Conservation (phyloP, 306 rosid species). For the Pterocarpus santalinus region DNA sequence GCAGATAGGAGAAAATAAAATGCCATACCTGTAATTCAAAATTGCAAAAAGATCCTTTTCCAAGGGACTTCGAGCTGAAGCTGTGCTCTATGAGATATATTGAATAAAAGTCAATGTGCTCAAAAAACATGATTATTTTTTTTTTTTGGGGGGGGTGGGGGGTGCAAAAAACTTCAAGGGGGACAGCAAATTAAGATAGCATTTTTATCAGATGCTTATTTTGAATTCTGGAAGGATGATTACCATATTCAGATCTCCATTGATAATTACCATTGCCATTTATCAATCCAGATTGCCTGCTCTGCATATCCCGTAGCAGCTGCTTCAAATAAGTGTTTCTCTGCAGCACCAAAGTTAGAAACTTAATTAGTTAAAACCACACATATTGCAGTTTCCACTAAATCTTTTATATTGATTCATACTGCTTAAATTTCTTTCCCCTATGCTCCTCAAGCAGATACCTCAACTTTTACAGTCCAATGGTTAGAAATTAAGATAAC, state of each 20-base stretch:
- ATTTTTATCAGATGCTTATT: neutral
- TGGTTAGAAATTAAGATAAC: constrained; percentile 21
- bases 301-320: constrained; percentile 58
- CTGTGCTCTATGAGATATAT: constrained; percentile 54
- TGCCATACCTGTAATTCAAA: constrained; percentile 71
- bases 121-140: constrained; percentile 4
- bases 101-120: constrained; percentile 11
- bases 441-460: constrained; percentile 17
- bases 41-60: constrained; percentile 59
- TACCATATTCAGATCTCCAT: constrained; percentile 63
- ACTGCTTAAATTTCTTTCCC: constrained; percentile 21
- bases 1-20: constrained; percentile 31
- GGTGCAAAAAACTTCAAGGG: no score
- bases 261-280: constrained; percentile 45
- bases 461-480: constrained; percentile 23
- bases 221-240: constrained; percentile 26
- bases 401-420: neutral
- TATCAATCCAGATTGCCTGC: constrained; percentile 48
- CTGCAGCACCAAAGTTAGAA: constrained; percentile 55
- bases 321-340: constrained; percentile 71
- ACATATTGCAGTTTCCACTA: constrained; percentile 23
- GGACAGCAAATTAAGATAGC: neutral
- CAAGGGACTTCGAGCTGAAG: constrained; percentile 43
- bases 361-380: constrained; percentile 22
- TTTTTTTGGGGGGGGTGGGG: neutral